These are phyloP conservation scores for Botrytis fragariae DNA, from an alignment of 2,329 filamentous ascomycete species.

Conservation along the genomic window DNA sequence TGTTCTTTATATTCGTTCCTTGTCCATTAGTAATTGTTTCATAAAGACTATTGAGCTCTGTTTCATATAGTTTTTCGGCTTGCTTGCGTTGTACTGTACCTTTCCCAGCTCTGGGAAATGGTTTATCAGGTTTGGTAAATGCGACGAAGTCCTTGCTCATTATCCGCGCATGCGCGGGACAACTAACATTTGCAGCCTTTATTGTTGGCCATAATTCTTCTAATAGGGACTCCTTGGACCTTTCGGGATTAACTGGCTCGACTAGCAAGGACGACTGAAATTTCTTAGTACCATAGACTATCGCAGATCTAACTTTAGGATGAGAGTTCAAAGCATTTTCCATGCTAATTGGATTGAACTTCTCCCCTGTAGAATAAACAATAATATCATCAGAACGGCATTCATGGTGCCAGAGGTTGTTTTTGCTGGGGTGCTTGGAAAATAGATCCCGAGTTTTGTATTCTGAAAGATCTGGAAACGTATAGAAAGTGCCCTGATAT, in stretches of 20 bases:
- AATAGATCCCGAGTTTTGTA: conserved; percentile 43
- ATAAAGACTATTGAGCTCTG: conserved; percentile 33
- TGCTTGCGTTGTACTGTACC: conserved; percentile 36
- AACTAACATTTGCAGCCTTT: conserved; percentile 34
- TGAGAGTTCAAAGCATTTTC: conserved; percentile 39
- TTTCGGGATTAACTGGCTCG: conserved; percentile 30
- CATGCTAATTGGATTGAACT: conserved; percentile 44
- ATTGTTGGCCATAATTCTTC: conserved; percentile 36
- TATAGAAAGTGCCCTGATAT: conserved; percentile 38
- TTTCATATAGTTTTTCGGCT: conserved; percentile 35
- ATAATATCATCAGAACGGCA: conserved; percentile 44
- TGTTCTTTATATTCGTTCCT: too few species aligned
- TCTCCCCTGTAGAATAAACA: conserved; percentile 45
- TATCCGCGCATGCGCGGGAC: conserved; percentile 34
- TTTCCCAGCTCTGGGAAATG: conserved; percentile 40
- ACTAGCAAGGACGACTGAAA: conserved; percentile 41
- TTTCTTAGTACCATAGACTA: conserved; percentile 39
- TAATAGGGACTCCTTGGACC: neutral
- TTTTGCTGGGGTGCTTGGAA: conserved; percentile 39
- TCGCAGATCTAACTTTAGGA: conserved; percentile 36
- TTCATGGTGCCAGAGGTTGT: conserved; percentile 39
- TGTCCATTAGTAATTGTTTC: neutral
- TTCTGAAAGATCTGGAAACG: conserved; percentile 38
- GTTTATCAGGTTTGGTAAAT: conserved; percentile 36
- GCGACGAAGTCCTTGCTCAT: conserved; percentile 34